Evolutionary conservation across 2,329 filamentous ascomycete genomes (phyloP), one percentile per base, ranked within the genome.

Genomic region (Claviceps humidiphila): DNA sequence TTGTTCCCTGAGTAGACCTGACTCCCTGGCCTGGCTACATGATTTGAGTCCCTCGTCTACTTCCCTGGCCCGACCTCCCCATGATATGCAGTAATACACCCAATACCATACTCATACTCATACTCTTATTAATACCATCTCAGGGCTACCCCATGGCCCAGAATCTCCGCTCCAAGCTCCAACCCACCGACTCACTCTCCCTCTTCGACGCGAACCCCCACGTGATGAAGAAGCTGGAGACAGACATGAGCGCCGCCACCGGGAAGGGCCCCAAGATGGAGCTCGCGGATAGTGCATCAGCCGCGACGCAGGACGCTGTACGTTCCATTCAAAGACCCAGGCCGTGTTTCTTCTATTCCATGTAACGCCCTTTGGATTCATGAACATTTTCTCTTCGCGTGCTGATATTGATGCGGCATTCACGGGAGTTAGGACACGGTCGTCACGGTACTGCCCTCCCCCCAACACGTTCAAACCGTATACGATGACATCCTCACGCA

Each of bases 371-470:
- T 14, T 24, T 16, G 40, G 11, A 20, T 40, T 14, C 13, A 16
- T 2, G 3, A 40, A 16, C 11, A 14, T 41, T 9, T 17, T 17
- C 1, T 42, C 22, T 13, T 42, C 3, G 8, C 13, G 4, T 7
- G n/a, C 13, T 22, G 9, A 11, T 22, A 9, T 22, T 11, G 1
- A 34, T 11, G 30, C 30, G 9, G 30, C 30, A 34, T 34, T 34
- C 26, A 16, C 8, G 11, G 16, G 16, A 13, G 7, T 24, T 20
- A 96, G 91, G 84, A 90, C 70, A 85, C 82, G 34, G 81, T 95
- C 56, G 82, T 98, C 52, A 95, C 90, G 13, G 89, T 89, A 54
- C 79, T 98, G 1, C 93, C 93, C 0, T 89, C 95, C 61, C 89
- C 91, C 1, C 77, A 84, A 30, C 91, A 97, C 64, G 91, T 97